These are phyloP conservation scores for Mucor racemosus DNA, from an alignment of 371 early-diverging fungal genomes.

Conservation along the genomic window DNA sequence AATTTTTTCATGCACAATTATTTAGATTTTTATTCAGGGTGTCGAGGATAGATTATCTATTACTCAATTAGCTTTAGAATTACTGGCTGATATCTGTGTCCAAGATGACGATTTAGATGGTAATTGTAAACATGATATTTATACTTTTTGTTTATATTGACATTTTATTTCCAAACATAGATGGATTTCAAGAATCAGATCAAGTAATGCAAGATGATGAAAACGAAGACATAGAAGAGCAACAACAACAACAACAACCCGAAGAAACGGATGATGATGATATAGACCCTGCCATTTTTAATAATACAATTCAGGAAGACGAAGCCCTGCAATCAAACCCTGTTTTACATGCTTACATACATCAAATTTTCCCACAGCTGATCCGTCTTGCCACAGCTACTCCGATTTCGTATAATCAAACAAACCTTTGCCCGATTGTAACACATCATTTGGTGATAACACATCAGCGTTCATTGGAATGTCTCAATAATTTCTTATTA, in stretches of 20 bases:
- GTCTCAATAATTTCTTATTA: conserved; percentile 77
- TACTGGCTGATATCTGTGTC: conserved; percentile 82
- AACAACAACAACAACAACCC: not conserved
- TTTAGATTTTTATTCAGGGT: conserved; percentile 42
- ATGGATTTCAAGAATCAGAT: conserved; percentile 22
- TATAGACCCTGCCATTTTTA: conserved; percentile 17
- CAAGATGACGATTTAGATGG: conserved; percentile 59
- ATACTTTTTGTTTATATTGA: not conserved
- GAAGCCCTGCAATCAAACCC: conserved; percentile 40
- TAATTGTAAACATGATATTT: conserved; percentile 2
- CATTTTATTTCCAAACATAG: not conserved
- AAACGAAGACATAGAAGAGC: not conserved
- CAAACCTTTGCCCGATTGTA: conserved; percentile 42
- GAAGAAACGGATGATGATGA: conserved; percentile 34
- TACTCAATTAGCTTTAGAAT: conserved; percentile 78
- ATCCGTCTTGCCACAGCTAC: conserved; percentile 63
- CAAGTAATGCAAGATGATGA: conserved; percentile 17
- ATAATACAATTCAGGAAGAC: conserved; percentile 46
- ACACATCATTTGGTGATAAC: conserved; percentile 52
- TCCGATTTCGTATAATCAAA: conserved; percentile 54
- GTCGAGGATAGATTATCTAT: conserved; percentile 67
- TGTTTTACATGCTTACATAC: conserved; percentile 53
- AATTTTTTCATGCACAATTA: not conserved
- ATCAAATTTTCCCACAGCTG: conserved; percentile 58
- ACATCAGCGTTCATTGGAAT: conserved; percentile 73